A percentile compares a stretch with the other conserved stretches of the same genome.
Conservation (phyloP, 2,329 filamentous ascomycete species). For the Chalara sp. region DNA sequence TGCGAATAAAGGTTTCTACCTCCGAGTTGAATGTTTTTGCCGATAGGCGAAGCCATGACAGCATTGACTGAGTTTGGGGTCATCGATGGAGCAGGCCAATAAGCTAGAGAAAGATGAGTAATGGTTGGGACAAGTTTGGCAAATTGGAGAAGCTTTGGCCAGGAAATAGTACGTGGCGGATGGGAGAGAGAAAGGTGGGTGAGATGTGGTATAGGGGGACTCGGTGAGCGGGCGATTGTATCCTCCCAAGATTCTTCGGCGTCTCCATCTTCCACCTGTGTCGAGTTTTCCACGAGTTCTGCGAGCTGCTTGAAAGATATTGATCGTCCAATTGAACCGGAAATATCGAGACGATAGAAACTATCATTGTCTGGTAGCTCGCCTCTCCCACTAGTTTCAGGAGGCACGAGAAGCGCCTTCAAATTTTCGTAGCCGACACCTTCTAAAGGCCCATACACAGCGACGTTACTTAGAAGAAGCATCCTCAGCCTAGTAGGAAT, state of each 20-base stretch:
- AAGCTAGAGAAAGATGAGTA: conserved; percentile 55
- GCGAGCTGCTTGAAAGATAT: conserved; percentile 45
- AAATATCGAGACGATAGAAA: conserved; percentile 47
- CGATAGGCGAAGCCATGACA: conserved; percentile 37
- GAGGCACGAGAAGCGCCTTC: conserved; percentile 36
- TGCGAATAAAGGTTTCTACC: conserved; percentile 53
- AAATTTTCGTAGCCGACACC: conserved; percentile 46
- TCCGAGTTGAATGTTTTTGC: conserved; percentile 41
- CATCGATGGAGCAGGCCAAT: conserved; percentile 55
- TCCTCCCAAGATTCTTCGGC: conserved; percentile 21
- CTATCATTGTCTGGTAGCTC: conserved; percentile 33
- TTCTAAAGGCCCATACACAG: conserved; percentile 33
- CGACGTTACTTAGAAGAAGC: conserved; percentile 44
- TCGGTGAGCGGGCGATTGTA: conserved; percentile 13
- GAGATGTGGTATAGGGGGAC: conserved; percentile 41
- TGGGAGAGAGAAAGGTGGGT: conserved; percentile 53
- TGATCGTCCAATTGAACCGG: conserved; percentile 42
- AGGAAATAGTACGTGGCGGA: conserved; percentile 37
- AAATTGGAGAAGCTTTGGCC: conserved; percentile 52
- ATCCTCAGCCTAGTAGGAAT: conserved; percentile 47
- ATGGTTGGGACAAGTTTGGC: conserved; percentile 44
- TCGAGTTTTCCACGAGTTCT: conserved; percentile 34
- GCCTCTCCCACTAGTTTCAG: conserved; percentile 12
- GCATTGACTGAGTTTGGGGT: conserved; percentile 46
- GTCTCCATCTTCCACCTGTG: conserved; percentile 3